Evolutionary conservation across 2,329 filamentous ascomycete species (phyloP), one percentile per base, ranked within the genome.

Genomic region (Calonectria pseudoturangicola): DNA sequence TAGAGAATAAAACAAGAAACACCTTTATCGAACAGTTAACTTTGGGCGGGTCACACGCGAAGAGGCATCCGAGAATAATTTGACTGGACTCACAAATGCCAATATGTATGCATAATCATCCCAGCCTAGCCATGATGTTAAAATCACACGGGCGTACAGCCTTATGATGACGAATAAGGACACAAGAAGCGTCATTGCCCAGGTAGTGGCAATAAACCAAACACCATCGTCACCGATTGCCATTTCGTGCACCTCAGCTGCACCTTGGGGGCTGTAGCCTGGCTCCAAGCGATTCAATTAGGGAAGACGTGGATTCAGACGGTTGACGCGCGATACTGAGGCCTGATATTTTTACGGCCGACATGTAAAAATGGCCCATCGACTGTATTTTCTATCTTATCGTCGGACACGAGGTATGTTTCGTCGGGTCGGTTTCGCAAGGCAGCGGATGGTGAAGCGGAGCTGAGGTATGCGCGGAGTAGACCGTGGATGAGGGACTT

Each of bases 91-190:
- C 16, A 60, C 54, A 41, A 60, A 60, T 41, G 54, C 54, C 13
- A 60, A 36, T 13, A 60, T 60, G 13, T 60, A 60, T 18, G 54
- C 54, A 10, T 60, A 60, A 12, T 60, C 54, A 12, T 60, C 54
- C 54, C 36, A 41, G 6, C 54, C 54, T 15, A 60, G 33, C 54
- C 54, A 60, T 5, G 54, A 60, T 39, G 16, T 27, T 8, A 60
- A 13, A 41, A 60, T 41, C 4, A 60, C 33, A 21, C 54, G 54
- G 12, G 54, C 33, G 21, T 60, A 60, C 12, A 60, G 25, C 21
- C 54, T 41, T 25, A 60, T 60, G 12, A 27, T 39, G 1, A 60
- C 54, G 41, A 60, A 60, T 1, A 60, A 27, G 2, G 54, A 39
- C 21, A 60, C 54, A 2, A 60, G 36, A 8, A 60, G 3, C 18